Conservation (phyloP, 169 alveolate species). For the Eimeria maxima region DNA sequence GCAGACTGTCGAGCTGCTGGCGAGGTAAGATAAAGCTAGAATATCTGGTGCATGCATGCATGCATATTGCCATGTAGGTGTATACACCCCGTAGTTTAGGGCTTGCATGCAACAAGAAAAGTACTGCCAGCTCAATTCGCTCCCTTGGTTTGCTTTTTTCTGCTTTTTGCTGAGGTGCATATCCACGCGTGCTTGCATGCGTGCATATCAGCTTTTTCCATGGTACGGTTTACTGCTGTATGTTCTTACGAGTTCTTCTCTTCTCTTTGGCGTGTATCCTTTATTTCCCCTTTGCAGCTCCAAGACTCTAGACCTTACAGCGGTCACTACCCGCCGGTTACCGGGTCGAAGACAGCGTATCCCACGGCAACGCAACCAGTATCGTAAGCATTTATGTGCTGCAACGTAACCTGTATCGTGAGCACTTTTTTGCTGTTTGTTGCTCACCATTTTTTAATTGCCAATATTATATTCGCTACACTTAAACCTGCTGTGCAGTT, state of each 20-base stretch:
- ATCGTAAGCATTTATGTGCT: no score
- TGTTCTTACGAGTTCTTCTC: no score
- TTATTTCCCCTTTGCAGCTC: neutral
- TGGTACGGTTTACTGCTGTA: no score
- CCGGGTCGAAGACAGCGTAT: neutral
- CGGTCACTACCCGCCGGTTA: neutral
- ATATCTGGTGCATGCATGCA: no score
- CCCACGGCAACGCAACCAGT: no score
- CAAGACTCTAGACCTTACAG: neutral
- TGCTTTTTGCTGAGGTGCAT: neutral
- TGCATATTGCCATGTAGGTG: neutral
- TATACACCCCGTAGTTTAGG: neutral
- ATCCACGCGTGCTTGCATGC: no score
- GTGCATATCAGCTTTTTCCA: no score
- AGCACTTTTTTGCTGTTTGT: no score
- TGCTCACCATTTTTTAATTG: no score
- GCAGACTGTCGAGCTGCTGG: neutral
- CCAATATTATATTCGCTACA: no score
- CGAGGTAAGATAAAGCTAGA: neutral
- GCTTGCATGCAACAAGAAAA: neutral
- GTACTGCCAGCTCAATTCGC: neutral
- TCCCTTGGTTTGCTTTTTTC: neutral
- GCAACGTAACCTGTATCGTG: no score
- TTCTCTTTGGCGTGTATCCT: neutral
- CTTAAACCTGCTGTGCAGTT: no score